These are phyloP conservation scores for Xylaria sp. DNA, from an alignment of 2,329 filamentous ascomycete species.

Conservation along the genomic window DNA sequence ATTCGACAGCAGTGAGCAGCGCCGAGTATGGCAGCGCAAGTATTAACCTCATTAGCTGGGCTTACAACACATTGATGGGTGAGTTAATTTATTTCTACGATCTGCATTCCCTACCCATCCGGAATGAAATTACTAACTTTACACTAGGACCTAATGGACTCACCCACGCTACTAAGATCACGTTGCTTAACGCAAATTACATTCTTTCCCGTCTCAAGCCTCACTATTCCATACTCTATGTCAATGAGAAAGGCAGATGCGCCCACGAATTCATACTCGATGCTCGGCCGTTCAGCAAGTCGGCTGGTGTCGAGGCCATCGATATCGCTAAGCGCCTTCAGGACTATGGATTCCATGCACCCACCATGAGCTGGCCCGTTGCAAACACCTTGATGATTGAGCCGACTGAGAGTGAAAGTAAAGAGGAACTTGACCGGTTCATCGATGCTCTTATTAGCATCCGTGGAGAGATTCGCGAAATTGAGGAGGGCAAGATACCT, in stretches of 20 bases:
- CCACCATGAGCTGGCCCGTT: constrained; percentile 97
- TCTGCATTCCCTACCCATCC: neutral
- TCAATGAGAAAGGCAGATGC: constrained; percentile 86
- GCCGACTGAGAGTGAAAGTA: constrained; percentile 92
- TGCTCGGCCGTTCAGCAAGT: constrained; percentile 83
- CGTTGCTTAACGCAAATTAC: constrained; percentile 97
- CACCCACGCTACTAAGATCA: constrained; percentile 89
- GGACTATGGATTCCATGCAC: constrained; percentile 97
- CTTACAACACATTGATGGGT: constrained; percentile 96
- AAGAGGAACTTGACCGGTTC: constrained; percentile 93
- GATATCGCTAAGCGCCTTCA: constrained; percentile 97
- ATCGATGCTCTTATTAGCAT: constrained; percentile 90
- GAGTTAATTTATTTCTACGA: constrained; percentile 42
- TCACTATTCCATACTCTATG: constrained; percentile 93
- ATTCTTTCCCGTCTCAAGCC: constrained; percentile 86
- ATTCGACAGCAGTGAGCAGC: constrained; percentile 75
- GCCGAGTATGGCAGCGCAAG: constrained; percentile 89
- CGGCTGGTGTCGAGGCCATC: constrained; percentile 86
- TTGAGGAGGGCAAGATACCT: constrained; percentile 83
- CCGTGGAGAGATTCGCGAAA: constrained; percentile 81
- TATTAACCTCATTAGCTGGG: constrained; percentile 93
- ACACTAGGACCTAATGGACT: constrained; percentile 72
- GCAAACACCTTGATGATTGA: constrained; percentile 98
- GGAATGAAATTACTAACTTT: constrained; percentile 31
- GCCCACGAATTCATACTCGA: constrained; percentile 98